Evolutionary conservation across 805 yeast genomes (phyloP).

Genomic region (Wickerhamiella siamensis): DNA sequence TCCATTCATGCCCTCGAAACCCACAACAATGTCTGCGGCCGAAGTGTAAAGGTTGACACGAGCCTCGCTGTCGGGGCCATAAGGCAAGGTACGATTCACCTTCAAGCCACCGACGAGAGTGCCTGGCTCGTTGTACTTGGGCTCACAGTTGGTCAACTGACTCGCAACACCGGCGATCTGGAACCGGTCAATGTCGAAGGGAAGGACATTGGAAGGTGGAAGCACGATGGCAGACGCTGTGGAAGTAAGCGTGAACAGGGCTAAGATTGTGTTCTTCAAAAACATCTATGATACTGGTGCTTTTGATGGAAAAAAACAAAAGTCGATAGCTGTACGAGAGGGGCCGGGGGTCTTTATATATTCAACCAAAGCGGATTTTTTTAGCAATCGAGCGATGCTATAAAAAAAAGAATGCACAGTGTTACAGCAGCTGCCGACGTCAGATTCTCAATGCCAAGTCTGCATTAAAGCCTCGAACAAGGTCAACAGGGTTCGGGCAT

Average conservation of each 20-base stretch:
- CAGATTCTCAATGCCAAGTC: too few relatives aligned
- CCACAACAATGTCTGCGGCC: neutral
- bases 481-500: too few relatives aligned
- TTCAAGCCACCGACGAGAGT: neutral
- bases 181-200: neutral
- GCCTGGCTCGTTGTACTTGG: neutral
- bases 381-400: too few relatives aligned
- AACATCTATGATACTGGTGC: too few relatives aligned
- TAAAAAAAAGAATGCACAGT: too few relatives aligned
- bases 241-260: neutral
- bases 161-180: neutral
- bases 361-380: too few relatives aligned
- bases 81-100: neutral
- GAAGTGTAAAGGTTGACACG: neutral
- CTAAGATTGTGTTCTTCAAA: too few relatives aligned
- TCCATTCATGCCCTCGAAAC: neutral
- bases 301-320: too few relatives aligned
- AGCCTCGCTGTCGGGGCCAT: neutral
- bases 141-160: neutral
- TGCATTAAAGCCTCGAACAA: too few relatives aligned
- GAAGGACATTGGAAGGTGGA: neutral
- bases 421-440: too few relatives aligned
- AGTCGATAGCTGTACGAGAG: too few relatives aligned
- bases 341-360: too few relatives aligned
- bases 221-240: neutral